Evolutionary conservation across 2,329 filamentous ascomycete species (phyloP), one percentile per base, ranked within the genome.

Genomic region (Monosporascus sp.): DNA sequence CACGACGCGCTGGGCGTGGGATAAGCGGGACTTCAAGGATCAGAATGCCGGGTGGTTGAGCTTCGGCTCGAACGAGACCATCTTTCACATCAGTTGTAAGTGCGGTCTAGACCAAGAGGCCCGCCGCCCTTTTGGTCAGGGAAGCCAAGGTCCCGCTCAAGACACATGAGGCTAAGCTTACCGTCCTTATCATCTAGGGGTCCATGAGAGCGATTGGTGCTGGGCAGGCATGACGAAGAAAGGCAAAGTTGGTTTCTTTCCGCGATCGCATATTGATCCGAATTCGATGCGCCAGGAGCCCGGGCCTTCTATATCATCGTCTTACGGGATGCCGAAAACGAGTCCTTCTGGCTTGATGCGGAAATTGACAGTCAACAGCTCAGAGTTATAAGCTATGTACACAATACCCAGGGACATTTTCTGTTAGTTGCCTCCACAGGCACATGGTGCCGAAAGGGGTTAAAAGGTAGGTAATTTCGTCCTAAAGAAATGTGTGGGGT

Each of bases 211-310:
- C 14, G 76, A 79, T 55, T 82, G 79, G 79, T 82, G 78, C 64
- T 82, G 79, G 79, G 75, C 74, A 1, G 79, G 79, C 2, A 77
- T 69, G 17, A 81, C 79, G 54, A 60, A 74, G 38, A 79, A 76
- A 55, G 78, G 78, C 4, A 78, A 75, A 64, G 76, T 72, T 68
- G 79, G 79, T 25, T 72, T 81, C 49, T 82, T 82, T 62, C 78
- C 77, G 17, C 71, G 74, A 56, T 74, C 72, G 3, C 78, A 78
- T 57, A 67, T 82, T 43, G 76, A 80, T 58, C 65, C 67, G 17
- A 69, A 66, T 48, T 74, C 76, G 24, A 58, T 81, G n/a, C 68
- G 70, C 46, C 75, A 76, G 24, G 63, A 65, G 9, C 55, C 52
- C 9, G 49, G 43, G 54, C 14, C 59, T 8, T 25, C 43, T 25